Evolutionary conservation across 306 rosid genomes (phyloP), one percentile per base, ranked within the genome.

Genomic region (Cyclanthera cordifolia): DNA sequence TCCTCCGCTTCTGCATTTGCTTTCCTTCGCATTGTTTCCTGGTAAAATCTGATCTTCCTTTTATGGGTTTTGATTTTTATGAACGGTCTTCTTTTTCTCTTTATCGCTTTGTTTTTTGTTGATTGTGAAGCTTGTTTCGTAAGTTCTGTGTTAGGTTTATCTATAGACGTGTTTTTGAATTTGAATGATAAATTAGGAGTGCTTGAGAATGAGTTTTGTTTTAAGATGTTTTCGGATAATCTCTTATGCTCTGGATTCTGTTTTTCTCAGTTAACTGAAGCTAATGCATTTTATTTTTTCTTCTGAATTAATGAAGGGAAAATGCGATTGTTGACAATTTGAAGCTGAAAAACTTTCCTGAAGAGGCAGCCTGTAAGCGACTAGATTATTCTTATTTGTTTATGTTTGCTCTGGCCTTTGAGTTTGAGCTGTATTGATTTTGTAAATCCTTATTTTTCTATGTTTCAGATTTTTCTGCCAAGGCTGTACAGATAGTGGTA

Each of bases 281-380:
- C 49, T 37, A 64, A 64, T 6, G n/a, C 41, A 0, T 25, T 27
- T 25, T 51, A 19, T 55, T 45, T 34, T 39, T 28, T 79, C 47
- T 4, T 6, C 51, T 76, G 24, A 16, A 34, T 48, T 74, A 14
- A 80, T 81, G 85, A 61, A 92, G 99, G 83, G 91, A 84, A 76
- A 78, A 80, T 54, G 86, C 77, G 25, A 70, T 89, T 60, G 17
- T 87, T 57, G 75, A 73, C 74, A 52, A 45, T 73, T 73, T 87
- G 83, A 82, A 74, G 81, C 63, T 85, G 47, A 71, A 70, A 59
- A 81, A 50, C 34, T 37, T 80, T 65, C 79, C 96, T 48, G 78
- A 76, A 28, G 80, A 70, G 49, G 75, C 82, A 53, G 91, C 90
- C 27, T 90, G 96, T 93, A 86, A 86, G 88, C 58, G 74, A 49